A percentile compares a stretch with the other conserved stretches of the same genome.
phyloP scores from a whole-genome alignment of 1,284 basidiomycete species.

The Porphyrellus sp. region DNA sequence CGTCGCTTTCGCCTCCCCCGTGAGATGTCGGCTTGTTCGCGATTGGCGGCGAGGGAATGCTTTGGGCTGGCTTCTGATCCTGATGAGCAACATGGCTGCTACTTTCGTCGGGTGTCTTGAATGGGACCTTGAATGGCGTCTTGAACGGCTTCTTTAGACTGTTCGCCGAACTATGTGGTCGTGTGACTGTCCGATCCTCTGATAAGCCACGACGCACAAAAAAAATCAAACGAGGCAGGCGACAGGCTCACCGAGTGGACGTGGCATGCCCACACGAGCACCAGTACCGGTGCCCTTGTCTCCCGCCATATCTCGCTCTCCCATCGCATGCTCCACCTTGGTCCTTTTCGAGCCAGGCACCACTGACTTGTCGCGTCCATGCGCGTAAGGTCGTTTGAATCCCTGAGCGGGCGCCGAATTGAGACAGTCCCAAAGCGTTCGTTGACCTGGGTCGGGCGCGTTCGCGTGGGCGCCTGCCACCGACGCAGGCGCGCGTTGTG shows the following conservation, averaged over 20 bases:
- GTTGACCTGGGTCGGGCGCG: constrained; percentile 12
- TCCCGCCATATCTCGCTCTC: neutral
- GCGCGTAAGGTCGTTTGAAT: constrained; percentile 26
- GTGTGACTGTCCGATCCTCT: constrained; percentile 37
- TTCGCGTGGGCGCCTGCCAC: neutral
- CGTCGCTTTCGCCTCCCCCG: neutral
- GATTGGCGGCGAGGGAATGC: neutral
- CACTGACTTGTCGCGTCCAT: constrained; percentile 7
- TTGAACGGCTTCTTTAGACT: constrained; percentile 50
- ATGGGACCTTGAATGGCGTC: constrained; percentile 35
- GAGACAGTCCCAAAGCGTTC: constrained; percentile 27
- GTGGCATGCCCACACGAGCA: constrained; percentile 19
- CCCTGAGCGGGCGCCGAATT: constrained; percentile 16
- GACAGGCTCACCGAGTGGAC: constrained; percentile 36
- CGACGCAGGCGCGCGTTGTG: neutral
- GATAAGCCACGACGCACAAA: neutral
- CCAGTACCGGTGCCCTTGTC: neutral
- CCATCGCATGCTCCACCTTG: constrained; percentile 32
- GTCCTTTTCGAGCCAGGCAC: constrained; percentile 37
- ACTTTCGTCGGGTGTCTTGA: constrained; percentile 33
- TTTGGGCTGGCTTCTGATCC: neutral
- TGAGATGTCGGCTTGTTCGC: neutral
- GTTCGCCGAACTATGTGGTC: constrained; percentile 40
- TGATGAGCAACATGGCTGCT: neutral
- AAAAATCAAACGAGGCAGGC: no score